A percentile compares a stretch with the other conserved stretches of the same genome.
phyloP scores from a whole-genome alignment of 2,329 filamentous ascomycete genomes.

The Trichoderma endophyticum region DNA sequence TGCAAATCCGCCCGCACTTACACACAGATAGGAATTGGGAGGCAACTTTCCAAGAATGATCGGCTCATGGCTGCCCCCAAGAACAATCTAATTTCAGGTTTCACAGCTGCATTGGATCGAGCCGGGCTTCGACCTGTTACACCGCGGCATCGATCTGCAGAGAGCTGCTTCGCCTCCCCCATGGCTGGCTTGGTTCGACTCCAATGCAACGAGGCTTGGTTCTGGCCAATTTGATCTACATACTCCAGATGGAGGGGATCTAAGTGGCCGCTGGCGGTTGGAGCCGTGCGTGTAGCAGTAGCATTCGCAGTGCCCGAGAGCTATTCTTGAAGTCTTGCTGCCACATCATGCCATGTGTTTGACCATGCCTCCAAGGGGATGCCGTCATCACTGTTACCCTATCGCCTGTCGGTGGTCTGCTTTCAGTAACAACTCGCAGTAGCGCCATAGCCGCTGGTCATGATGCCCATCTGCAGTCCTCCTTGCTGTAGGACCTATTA shows the following conservation, averaged over 20 bases:
- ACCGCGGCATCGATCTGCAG: constrained; percentile 17
- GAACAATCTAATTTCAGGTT: background rate
- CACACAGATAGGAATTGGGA: background rate
- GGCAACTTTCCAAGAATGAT: background rate
- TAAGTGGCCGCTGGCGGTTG: background rate
- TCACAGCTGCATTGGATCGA: constrained; percentile 8
- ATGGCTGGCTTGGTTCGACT: background rate
- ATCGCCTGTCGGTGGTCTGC: background rate
- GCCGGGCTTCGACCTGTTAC: background rate
- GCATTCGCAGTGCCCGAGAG: background rate
- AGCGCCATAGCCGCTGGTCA: constrained; percentile 10
- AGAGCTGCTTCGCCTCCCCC: constrained; percentile 18
- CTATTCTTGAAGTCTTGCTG: background rate
- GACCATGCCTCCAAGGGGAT: background rate
- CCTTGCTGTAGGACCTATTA: background rate
- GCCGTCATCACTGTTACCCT: constrained; percentile 5
- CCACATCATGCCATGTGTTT: constrained; percentile 10
- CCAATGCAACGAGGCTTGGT: background rate
- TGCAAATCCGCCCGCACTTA: background rate
- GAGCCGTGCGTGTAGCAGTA: background rate
- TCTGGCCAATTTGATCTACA: constrained; percentile 1
- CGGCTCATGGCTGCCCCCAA: background rate
- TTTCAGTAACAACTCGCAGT: background rate
- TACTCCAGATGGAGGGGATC: background rate
- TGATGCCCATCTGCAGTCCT: background rate